Evolutionary conservation across 2,329 filamentous ascomycete species (phyloP).

Genomic region (Aphanocladium album): DNA sequence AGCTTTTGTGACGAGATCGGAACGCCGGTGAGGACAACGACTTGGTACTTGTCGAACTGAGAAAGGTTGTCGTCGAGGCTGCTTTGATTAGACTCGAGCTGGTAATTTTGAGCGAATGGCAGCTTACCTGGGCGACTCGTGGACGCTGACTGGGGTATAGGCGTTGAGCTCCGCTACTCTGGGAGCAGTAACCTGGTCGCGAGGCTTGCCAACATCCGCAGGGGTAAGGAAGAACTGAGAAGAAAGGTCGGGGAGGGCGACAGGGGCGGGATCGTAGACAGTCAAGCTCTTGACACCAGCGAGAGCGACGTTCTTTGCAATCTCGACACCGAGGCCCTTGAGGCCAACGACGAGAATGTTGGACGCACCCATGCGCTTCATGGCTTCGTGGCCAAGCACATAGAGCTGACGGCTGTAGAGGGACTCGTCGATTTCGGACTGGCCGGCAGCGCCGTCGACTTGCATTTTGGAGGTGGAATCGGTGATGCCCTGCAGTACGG

Average conservation of each 20-base stretch:
- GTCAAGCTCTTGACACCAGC: conserved; percentile 97
- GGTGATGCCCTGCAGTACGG: conserved; percentile 40
- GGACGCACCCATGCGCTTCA: conserved; percentile 98
- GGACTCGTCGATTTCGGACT: conserved; percentile 63
- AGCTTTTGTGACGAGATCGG: conserved; percentile 73
- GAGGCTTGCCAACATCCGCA: conserved; percentile 85
- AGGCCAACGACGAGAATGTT: conserved; percentile 89
- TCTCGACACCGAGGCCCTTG: conserved; percentile 92
- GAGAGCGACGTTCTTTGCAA: conserved; percentile 97
- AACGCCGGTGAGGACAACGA: conserved; percentile 84
- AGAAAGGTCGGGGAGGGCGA: conserved; percentile 82
- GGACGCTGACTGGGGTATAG: conserved; percentile 85
- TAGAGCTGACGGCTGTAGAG: conserved; percentile 72
- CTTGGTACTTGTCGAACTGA: conserved; percentile 85
- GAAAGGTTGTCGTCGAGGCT: conserved; percentile 72
- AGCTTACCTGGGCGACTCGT: conserved; percentile 51
- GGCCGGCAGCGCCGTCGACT: conserved; percentile 55
- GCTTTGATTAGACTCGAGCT: conserved; percentile 13
- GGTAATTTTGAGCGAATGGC: too few species aligned
- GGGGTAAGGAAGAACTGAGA: conserved; percentile 94
- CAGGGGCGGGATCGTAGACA: conserved; percentile 82
- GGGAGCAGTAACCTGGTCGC: conserved; percentile 80
- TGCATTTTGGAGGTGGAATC: conserved; percentile 61
- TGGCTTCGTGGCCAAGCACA: conserved; percentile 71
- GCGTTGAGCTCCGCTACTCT: conserved; percentile 92